A percentile compares a stretch with the other conserved stretches of the same genome.
These are phyloP conservation scores for Nigrospora oryzae DNA, from an alignment of 2,329 filamentous ascomycete genomes.

Conservation along the genomic window DNA sequence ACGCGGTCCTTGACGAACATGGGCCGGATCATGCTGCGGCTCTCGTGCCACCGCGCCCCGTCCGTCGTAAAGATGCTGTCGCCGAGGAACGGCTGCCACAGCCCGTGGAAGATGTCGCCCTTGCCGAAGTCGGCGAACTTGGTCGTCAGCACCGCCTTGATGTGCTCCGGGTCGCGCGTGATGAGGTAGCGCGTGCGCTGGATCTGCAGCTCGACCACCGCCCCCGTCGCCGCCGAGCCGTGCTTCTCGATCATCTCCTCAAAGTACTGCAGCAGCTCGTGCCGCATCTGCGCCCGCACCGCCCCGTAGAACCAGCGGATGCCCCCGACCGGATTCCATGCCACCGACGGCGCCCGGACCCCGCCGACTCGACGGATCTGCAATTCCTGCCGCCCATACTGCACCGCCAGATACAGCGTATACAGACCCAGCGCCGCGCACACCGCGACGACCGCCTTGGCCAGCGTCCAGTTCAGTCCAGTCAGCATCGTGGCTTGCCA, in stretches of 20 bases:
- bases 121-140: constrained; percentile 48
- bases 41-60: constrained; percentile 43
- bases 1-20: constrained; percentile 41
- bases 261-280: constrained; percentile 16
- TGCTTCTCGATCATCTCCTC: background rate
- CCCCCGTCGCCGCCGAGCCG: constrained; percentile 12
- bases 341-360: constrained; percentile 21
- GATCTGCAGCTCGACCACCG: constrained; percentile 28
- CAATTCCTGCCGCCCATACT: constrained; percentile 11
- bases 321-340: constrained; percentile 20
- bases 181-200: constrained; percentile 27
- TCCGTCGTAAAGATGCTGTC: constrained; percentile 49
- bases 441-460: too few species aligned
- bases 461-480: too few species aligned
- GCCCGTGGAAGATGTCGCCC: constrained; percentile 29
- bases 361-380: constrained; percentile 22
- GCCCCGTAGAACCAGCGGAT: constrained; percentile 16
- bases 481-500: too few species aligned
- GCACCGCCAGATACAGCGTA: constrained; percentile 3
- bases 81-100: constrained; percentile 39
- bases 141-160: constrained; percentile 47
- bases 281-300: constrained; percentile 18
- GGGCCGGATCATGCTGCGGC: constrained; percentile 42
- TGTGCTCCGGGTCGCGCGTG: constrained; percentile 46
- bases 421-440: too few species aligned